A percentile compares a stretch with the other conserved stretches of the same genome.
These are phyloP conservation scores for Lepiota brunneoincarnata DNA, from an alignment of 768 basidiomycete species.

Conservation along the genomic window DNA sequence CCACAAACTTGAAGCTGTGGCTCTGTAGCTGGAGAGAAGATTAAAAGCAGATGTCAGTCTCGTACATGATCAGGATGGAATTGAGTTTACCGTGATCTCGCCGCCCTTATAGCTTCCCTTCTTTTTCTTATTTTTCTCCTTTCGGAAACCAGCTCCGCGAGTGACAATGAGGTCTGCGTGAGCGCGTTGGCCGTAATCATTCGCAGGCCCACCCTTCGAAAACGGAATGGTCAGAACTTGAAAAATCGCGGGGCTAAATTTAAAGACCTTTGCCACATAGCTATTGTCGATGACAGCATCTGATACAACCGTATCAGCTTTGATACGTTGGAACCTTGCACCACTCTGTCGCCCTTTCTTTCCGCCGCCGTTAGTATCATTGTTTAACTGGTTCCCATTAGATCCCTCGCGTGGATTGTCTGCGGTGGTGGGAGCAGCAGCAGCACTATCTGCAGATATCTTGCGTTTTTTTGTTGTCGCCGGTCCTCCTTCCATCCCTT, in stretches of 20 bases:
- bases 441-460: slow-evolving; percentile 46
- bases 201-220: slow-evolving; percentile 52
- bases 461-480: slow-evolving; percentile 61
- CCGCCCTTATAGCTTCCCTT: slow-evolving; percentile 91
- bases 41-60: not conserved
- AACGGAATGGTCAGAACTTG: not conserved
- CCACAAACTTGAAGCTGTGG: slow-evolving; percentile 84
- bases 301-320: slow-evolving; percentile 51
- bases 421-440: slow-evolving; percentile 44
- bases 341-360: slow-evolving; percentile 43
- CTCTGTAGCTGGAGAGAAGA: slow-evolving; percentile 58
- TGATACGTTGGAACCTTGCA: slow-evolving; percentile 79
- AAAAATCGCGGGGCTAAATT: slow-evolving; percentile 5
- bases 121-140: slow-evolving; percentile 99
- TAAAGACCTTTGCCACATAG: slow-evolving; percentile 71
- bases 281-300: slow-evolving; percentile 59
- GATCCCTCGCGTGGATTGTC: slow-evolving; percentile 14
- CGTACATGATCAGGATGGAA: no score
- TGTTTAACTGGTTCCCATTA: slow-evolving; percentile 14
- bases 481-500: slow-evolving; percentile 18
- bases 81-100: slow-evolving; percentile 78
- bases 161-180: slow-evolving; percentile 89
- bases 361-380: slow-evolving; percentile 19
- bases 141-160: slow-evolving; percentile 91
- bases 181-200: slow-evolving; percentile 89